Evolutionary conservation across 352 stramenopile genomes (phyloP).

Genomic region (Pythium utonaiense): DNA sequence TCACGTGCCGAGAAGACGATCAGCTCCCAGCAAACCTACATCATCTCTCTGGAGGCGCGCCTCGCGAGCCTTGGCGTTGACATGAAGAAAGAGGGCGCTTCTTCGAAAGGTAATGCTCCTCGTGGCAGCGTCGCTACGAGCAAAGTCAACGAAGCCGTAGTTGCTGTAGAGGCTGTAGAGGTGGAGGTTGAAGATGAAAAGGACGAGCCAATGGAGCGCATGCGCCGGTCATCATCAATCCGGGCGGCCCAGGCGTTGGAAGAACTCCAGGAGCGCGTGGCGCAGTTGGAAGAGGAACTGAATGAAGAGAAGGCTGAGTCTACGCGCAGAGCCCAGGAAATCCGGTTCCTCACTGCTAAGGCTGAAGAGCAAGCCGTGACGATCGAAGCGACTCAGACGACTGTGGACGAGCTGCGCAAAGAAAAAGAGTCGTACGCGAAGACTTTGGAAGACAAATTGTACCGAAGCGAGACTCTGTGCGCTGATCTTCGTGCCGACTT

Average conservation of each 20-base stretch:
- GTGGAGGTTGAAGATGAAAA: slow-evolving; percentile 28
- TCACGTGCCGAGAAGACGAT: slow-evolving; percentile 80
- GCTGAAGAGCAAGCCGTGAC: slow-evolving; percentile 54
- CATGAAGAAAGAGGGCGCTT: slow-evolving; percentile 22
- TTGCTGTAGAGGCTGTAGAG: slow-evolving; percentile 16
- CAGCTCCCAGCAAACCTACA: slow-evolving; percentile 76
- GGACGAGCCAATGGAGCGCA: slow-evolving; percentile 12
- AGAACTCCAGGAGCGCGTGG: slow-evolving; percentile 68
- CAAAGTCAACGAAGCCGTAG: slow-evolving; percentile 3
- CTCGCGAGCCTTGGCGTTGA: slow-evolving; percentile 33
- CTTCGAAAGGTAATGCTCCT: slow-evolving; percentile 1
- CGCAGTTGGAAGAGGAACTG: slow-evolving; percentile 71
- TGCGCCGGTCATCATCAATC: slow-evolving; percentile 40
- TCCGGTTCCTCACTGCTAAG: slow-evolving; percentile 62
- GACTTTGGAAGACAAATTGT: slow-evolving; percentile 62
- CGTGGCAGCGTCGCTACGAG: slow-evolving; percentile 5
- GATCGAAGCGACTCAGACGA: slow-evolving; percentile 52
- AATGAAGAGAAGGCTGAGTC: slow-evolving; percentile 80
- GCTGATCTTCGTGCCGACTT: slow-evolving; percentile 61
- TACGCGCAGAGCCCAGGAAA: slow-evolving; percentile 68
- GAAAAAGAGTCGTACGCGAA: slow-evolving; percentile 68
- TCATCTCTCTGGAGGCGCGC: slow-evolving; percentile 71
- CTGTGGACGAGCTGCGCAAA: slow-evolving; percentile 62
- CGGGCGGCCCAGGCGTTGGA: slow-evolving; percentile 56
- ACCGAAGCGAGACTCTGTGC: slow-evolving; percentile 52